Conservation (phyloP, 2,329 filamentous ascomycete genomes). For the Botrytis cinerea region DNA sequence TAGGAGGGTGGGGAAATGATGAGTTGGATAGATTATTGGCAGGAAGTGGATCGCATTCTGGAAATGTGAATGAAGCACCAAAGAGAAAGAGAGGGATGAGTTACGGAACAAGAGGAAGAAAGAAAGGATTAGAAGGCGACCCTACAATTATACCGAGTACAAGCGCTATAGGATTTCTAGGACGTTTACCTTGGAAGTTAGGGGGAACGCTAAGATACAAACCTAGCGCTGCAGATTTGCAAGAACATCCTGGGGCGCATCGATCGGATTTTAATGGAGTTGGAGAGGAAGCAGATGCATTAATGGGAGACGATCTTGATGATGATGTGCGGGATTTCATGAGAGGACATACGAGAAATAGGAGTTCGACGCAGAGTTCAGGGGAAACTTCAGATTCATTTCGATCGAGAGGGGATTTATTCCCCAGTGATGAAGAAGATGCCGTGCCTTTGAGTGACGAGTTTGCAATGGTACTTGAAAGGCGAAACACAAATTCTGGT, state of each 20-base stretch:
- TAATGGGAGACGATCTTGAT: slow-evolving; percentile 56
- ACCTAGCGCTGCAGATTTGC: slow-evolving; percentile 85
- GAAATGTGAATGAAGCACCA: slow-evolving; percentile 61
- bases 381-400: slow-evolving; percentile 82
- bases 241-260: slow-evolving; percentile 72
- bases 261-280: slow-evolving; percentile 45
- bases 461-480: slow-evolving; percentile 79
- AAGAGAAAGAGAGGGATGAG: slow-evolving; percentile 80
- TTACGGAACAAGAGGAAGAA: slow-evolving; percentile 71
- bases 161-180: slow-evolving; percentile 81
- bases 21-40: slow-evolving; percentile 83
- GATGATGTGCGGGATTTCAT: slow-evolving; percentile 29
- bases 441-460: slow-evolving; percentile 92
- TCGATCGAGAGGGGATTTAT: slow-evolving; percentile 84
- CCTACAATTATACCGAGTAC: slow-evolving; percentile 89
- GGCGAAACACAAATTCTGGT: slow-evolving; percentile 59
- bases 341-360: slow-evolving; percentile 50
- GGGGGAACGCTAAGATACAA: slow-evolving; percentile 83
- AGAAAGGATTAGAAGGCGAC: slow-evolving; percentile 62
- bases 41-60: slow-evolving; percentile 57
- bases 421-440: slow-evolving; percentile 83
- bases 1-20: slow-evolving; percentile 76
- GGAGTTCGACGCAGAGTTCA: slow-evolving; percentile 75
- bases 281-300: slow-evolving; percentile 64
- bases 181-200: slow-evolving; percentile 80